A percentile compares a stretch with the other conserved stretches of the same genome.
phyloP scores from a whole-genome alignment of 257 asterid genomes.

The Paraleonurus japonicus region DNA sequence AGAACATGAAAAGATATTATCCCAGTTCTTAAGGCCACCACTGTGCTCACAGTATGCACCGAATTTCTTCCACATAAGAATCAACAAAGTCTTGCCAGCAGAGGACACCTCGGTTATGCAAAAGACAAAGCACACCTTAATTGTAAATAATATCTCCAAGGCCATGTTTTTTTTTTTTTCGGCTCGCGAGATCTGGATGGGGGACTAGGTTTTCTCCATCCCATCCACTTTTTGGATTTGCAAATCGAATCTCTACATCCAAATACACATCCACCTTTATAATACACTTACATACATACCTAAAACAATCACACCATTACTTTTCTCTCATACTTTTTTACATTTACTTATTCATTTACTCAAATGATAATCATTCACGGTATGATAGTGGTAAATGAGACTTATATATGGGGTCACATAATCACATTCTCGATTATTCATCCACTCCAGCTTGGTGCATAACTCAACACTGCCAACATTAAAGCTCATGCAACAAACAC shows the following conservation, averaged over 20 bases:
- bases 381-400: not conserved
- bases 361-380: not conserved
- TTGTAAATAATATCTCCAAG: not conserved
- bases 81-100: not conserved
- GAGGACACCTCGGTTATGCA: not conserved
- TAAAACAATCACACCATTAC: too few relatives aligned
- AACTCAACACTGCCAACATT: slow-evolving; percentile 7
- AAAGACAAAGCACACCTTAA: too few relatives aligned
- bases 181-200: too few relatives aligned
- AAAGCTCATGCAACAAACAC: slow-evolving; percentile 6
- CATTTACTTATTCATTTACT: too few relatives aligned
- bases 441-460: not conserved
- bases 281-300: too few relatives aligned
- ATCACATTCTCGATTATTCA: slow-evolving; percentile 15
- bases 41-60: not conserved
- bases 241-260: too few relatives aligned
- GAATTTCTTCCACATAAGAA: not conserved
- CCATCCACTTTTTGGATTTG: too few relatives aligned
- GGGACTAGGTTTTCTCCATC: too few relatives aligned
- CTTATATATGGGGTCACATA: not conserved
- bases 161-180: too few relatives aligned
- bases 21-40: not conserved
- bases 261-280: too few relatives aligned
- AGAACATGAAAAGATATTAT: not conserved
- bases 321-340: too few relatives aligned